Evolutionary conservation across 140 eudicot genomes (phyloP).

Genomic region (Senecio squalidus): DNA sequence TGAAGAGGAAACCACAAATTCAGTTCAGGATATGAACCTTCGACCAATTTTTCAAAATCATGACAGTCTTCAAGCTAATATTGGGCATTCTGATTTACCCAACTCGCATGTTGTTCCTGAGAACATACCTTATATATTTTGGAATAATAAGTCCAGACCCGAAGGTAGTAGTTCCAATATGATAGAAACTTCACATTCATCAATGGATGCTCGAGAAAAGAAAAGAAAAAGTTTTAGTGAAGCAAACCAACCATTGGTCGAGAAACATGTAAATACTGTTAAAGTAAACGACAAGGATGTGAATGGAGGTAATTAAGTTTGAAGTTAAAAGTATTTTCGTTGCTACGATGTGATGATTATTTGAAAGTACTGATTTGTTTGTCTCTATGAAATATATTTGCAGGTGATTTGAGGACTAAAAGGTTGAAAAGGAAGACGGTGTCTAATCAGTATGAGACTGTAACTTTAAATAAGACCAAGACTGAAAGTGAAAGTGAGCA

Average conservation of each 20-base stretch:
- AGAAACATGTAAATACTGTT: constrained; percentile 19
- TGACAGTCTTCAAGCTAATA: constrained; percentile 26
- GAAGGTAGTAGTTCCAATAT: constrained; percentile 24
- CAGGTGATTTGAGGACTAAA: constrained; percentile 53
- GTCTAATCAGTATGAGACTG: constrained; percentile 32
- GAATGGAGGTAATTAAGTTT: constrained; percentile 27
- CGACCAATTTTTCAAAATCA: constrained; percentile 33
- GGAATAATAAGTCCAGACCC: constrained; percentile 32
- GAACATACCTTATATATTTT: constrained; percentile 16
- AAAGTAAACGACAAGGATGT: constrained; percentile 16
- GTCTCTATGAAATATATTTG: constrained; percentile 14
- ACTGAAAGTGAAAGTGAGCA: constrained; percentile 24
- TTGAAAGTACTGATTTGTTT: constrained; percentile 14
- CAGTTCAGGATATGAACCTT: constrained; percentile 35
- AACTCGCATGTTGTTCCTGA: constrained; percentile 20
- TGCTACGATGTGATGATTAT: constrained; percentile 16
- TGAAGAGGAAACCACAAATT: constrained; percentile 75
- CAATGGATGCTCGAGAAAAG: constrained; percentile 30
- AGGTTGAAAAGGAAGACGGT: constrained; percentile 42
- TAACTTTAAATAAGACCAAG: constrained; percentile 34
- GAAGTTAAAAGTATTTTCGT: background rate
- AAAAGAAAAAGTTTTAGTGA: constrained; percentile 36
- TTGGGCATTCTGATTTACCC: constrained; percentile 8
- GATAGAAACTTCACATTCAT: constrained; percentile 29
- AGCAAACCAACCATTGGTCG: constrained; percentile 29